These are phyloP conservation scores for Aspergillus sparsus DNA, from an alignment of 495 filamentous ascomycete genomes.

Conservation along the genomic window DNA sequence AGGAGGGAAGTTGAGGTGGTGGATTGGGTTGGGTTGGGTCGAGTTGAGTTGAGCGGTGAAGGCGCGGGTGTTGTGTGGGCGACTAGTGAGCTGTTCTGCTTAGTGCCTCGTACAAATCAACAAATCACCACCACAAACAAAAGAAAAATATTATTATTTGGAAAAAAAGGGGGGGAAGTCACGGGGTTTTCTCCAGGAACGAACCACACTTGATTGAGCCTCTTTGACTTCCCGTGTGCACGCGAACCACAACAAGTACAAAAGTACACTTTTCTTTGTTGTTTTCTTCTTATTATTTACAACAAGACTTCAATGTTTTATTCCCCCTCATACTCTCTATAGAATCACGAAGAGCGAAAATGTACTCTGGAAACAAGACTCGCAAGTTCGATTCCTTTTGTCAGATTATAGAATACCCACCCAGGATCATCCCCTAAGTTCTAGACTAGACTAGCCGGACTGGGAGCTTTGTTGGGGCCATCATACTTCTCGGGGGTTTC, in stretches of 20 bases:
- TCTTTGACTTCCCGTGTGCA: background rate
- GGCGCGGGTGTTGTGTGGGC: slow-evolving; percentile 37
- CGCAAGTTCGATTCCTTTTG: no score
- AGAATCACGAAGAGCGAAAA: no score
- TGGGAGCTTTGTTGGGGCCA: no score
- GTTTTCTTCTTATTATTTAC: no score
- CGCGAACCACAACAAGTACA: slow-evolving; percentile 12
- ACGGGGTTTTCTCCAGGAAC: slow-evolving; percentile 29
- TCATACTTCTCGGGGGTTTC: no score
- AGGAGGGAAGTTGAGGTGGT: slow-evolving; percentile 19
- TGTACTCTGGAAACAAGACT: no score
- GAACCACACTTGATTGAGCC: slow-evolving; percentile 34
- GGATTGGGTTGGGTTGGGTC: slow-evolving; percentile 12
- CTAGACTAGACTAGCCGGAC: no score
- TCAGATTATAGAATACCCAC: no score
- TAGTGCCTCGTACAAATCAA: slow-evolving; percentile 8
- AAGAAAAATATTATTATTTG: background rate
- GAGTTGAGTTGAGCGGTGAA: slow-evolving; percentile 32
- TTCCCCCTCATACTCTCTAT: no score
- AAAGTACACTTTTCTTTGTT: background rate
- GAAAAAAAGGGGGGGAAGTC: slow-evolving; percentile 27
- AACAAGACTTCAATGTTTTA: no score
- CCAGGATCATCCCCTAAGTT: no score
- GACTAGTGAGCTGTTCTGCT: slow-evolving; percentile 15
- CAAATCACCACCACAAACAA: slow-evolving; percentile 22